Percentiles rank a stretch among this genome's conserved stretches.
Evolutionary conservation across 2,329 filamentous ascomycete genomes (phyloP).

Genomic region (Blumeriella jaapii): DNA sequence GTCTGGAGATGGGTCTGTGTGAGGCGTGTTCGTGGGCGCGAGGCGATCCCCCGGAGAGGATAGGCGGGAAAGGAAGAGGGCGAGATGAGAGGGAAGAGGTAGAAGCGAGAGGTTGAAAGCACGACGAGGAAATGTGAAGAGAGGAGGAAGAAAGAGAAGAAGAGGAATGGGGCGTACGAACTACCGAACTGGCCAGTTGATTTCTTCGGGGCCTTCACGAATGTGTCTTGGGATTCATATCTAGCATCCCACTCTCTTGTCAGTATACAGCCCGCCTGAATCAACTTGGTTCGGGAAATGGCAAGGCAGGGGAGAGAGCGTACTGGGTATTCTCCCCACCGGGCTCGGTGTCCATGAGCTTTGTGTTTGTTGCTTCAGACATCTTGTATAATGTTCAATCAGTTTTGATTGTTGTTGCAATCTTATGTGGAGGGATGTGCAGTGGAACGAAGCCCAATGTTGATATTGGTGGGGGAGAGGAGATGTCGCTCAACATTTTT

Average conservation of each 20-base stretch:
- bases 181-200: constrained; percentile 45
- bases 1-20: neutral
- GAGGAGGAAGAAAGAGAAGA: neutral
- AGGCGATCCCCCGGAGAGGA: too few relatives aligned
- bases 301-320: constrained; percentile 10
- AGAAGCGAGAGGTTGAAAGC: neutral
- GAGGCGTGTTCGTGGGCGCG: too few relatives aligned
- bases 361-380: constrained; percentile 12
- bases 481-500: neutral
- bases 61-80: too few relatives aligned
- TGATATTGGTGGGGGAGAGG: constrained; percentile 1
- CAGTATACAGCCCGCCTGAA: neutral
- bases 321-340: constrained; percentile 51
- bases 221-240: constrained; percentile 42
- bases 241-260: neutral
- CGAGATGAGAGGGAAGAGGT: neutral
- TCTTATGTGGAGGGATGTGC: neutral
- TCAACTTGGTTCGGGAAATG: neutral
- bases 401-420: neutral
- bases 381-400: neutral
- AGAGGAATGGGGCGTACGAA: constrained; percentile 23
- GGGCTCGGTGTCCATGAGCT: constrained; percentile 45
- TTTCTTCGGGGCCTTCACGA: constrained; percentile 38
- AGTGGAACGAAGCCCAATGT: neutral
- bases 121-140: neutral